These are phyloP conservation scores for Geranium incanum DNA, from an alignment of 441 rosid genomes.

Conservation along the genomic window DNA sequence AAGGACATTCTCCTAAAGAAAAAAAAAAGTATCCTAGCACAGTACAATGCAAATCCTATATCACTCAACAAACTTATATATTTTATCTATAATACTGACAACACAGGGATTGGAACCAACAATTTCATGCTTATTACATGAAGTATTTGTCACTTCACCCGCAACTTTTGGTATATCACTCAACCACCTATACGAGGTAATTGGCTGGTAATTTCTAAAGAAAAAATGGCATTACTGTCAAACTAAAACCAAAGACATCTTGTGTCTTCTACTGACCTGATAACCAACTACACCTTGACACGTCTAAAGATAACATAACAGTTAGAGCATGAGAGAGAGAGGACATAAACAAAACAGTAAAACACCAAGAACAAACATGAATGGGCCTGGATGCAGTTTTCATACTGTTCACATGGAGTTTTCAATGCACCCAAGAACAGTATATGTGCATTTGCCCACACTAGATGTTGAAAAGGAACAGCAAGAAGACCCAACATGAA, in stretches of 20 bases:
- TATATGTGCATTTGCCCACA: slow-evolving; percentile 21
- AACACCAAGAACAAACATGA: slow-evolving; percentile 17
- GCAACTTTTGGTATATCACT: too few relatives aligned
- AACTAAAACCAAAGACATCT: too few relatives aligned
- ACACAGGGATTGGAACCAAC: too few relatives aligned
- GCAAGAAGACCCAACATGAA: slow-evolving; percentile 28
- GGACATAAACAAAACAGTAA: slow-evolving; percentile 6
- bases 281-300: background rate
- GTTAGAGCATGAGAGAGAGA: slow-evolving; percentile 1
- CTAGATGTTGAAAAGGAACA: slow-evolving; percentile 19
- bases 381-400: slow-evolving; percentile 20
- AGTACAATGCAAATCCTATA: background rate
- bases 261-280: too few relatives aligned
- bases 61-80: too few relatives aligned
- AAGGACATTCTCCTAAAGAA: too few relatives aligned
- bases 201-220: too few relatives aligned
- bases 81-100: too few relatives aligned
- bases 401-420: slow-evolving; percentile 19
- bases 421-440: background rate
- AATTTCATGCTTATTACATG: too few relatives aligned
- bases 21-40: background rate
- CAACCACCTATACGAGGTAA: too few relatives aligned
- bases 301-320: background rate
- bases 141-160: too few relatives aligned
- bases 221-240: too few relatives aligned